A percentile compares a stretch with the other conserved stretches of the same genome.
phyloP scores from a whole-genome alignment of 2,329 filamentous ascomycete genomes.

The Tolypocladium amazonense region DNA sequence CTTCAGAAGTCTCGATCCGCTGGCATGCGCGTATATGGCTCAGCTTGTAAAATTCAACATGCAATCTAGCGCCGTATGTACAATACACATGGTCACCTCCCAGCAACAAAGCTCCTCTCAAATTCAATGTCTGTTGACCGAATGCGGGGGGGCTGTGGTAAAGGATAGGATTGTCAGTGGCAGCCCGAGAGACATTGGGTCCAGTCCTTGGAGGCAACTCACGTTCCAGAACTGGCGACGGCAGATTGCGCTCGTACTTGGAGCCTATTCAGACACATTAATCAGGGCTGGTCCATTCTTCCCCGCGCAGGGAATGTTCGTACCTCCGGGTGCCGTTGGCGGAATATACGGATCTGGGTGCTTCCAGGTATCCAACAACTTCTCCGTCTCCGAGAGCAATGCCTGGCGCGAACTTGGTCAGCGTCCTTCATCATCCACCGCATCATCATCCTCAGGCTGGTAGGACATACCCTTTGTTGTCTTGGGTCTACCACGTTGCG shows the following conservation, averaged over 20 bases:
- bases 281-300: neutral
- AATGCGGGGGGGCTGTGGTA: constrained; percentile 14
- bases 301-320: constrained; percentile 10
- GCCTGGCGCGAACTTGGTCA: constrained; percentile 40
- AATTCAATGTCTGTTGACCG: constrained; percentile 1
- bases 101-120: neutral
- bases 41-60: neutral
- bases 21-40: neutral
- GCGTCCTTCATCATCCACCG: neutral
- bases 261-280: constrained; percentile 49
- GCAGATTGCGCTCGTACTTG: constrained; percentile 92
- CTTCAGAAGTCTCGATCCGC: neutral
- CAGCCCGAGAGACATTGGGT: neutral
- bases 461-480: constrained; percentile 62
- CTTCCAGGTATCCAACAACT: constrained; percentile 85
- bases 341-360: constrained; percentile 88
- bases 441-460: neutral
- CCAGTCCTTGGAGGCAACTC: constrained; percentile 28
- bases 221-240: constrained; percentile 71
- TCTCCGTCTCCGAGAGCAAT: constrained; percentile 79
- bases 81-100: neutral
- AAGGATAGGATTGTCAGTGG: neutral
- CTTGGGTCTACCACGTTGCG: constrained; percentile 72
- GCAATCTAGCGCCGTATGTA: neutral
- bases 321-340: constrained; percentile 90